A percentile compares a stretch with the other conserved stretches of the same genome.
Conservation (phyloP, 371 early-diverging fungal species). For the Blakeslea trispora region DNA sequence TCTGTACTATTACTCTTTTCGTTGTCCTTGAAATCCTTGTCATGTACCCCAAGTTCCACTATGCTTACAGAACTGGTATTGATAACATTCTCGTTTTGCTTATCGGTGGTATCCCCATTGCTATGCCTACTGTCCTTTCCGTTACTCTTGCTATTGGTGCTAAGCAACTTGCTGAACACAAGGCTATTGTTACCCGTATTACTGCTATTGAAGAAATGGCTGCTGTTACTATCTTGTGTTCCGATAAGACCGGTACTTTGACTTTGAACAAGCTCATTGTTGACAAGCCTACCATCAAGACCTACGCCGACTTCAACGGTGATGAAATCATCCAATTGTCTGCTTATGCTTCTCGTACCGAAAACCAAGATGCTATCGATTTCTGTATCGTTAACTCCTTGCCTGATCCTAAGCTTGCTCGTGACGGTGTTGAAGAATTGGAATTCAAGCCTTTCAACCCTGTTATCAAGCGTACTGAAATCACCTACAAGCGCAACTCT, state of each 20-base stretch:
- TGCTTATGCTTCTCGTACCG: conserved; percentile 63
- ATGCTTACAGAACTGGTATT: conserved; percentile 60
- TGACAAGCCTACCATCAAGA: conserved; percentile 53
- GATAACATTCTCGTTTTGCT: conserved; percentile 65
- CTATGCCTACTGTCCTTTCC: conserved; percentile 78
- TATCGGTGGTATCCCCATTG: conserved; percentile 73
- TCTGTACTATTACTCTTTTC: conserved; percentile 65
- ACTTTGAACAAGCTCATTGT: conserved; percentile 87
- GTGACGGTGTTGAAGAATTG: conserved; percentile 57
- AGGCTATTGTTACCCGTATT: conserved; percentile 84
- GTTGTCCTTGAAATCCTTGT: conserved; percentile 76
- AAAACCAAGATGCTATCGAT: conserved; percentile 72
- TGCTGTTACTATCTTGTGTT: conserved; percentile 85
- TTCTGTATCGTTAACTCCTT: conserved; percentile 64
- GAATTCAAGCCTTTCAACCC: conserved; percentile 83
- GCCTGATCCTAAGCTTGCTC: conserved; percentile 46
- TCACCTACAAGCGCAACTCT: conserved; percentile 58
- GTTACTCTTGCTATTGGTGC: conserved; percentile 93
- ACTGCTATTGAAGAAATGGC: conserved; percentile 88
- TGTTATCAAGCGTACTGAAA: conserved; percentile 79
- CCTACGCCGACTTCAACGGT: conserved; percentile 46
- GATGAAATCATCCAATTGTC: conserved; percentile 57
- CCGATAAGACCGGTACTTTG: conserved; percentile 94
- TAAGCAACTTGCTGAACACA: conserved; percentile 85
- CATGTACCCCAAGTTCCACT: conserved; percentile 74